Base-by-base conservation (phyloP, 2,329 filamentous ascomycete species). In the Aureobasidium sp. region DNA sequence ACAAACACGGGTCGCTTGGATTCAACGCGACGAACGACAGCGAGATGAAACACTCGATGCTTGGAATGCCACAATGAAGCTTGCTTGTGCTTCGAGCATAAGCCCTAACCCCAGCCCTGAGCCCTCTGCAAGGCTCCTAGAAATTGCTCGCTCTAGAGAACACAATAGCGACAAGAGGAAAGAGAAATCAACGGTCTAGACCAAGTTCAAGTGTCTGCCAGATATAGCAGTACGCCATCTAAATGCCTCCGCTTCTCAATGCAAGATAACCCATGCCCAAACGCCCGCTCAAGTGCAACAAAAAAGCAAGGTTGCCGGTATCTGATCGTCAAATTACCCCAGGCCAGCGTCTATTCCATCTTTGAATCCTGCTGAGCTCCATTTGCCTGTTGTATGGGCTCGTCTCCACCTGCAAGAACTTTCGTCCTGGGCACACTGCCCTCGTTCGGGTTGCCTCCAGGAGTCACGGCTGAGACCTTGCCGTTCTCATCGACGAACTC, bases 401-500 rank as follows among this genome's bases (percentile, higher is more conserved):
- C 45, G 6, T 86, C 86, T n/a, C 81, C 81, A 4, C 83, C 88
- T 8, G 89, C 88, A 55, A 94, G 80, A 16, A 94, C 87, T 75
- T 90, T 92, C 1, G 86, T 88, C 77, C 87, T 86, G 3, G 89
- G 90, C 16, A 87, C 82, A 67, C 88, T 87, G 20, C 76, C 75
- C 23, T 68, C 58, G 23, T 60, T 58, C 18, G 88, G 85, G 2
- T 86, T 87, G 3, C 88, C 85, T 8, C 94, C 94, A 0, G 95
- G 95, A 4, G 95, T 98, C 33, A 90, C 86, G 3, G 94, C 93
- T 27, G 95, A 93, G 9, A 97, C 91, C 65, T 97, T 91, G 67
- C 94, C 95, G 58, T 93, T 87, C 81, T 99, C 96, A 77, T 99
- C 94, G 51, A 98, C 92, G 73, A 97, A 98, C 76, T 99, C 95